Evolutionary conservation across 768 basidiomycete genomes (phyloP), one percentile per base, ranked within the genome.

Genomic region (Peribolospora kevripleyi): DNA sequence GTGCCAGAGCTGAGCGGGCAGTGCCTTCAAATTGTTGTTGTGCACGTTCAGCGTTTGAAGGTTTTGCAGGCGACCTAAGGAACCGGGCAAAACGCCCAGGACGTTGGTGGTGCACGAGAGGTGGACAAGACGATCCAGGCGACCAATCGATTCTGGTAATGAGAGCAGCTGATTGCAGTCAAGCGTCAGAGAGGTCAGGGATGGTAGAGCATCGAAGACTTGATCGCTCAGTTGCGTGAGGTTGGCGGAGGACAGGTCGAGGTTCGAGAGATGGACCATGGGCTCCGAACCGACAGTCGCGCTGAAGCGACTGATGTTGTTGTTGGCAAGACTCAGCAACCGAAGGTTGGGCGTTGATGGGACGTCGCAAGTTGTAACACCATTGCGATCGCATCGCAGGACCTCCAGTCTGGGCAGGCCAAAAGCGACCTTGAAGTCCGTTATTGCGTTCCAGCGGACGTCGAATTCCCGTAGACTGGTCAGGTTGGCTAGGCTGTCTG

Each of bases 81-180:
- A 77, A 8, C 71, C 65, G 0, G 93, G 93, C 0, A 97, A 73
- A 11, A 73, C 68, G 54, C 77, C 76, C 14, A 98, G 74, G 60
- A 80, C 75, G 68, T 97, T 97, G 67, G 95, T 84, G n/a, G 84
- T 83, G 64, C 84, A 85, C 8, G 82, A 82, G 6, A 98, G 74
- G 0, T 69, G 71, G 61, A 79, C 72, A 42, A 98, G 76, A 56
- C 75, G 74, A 37, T 67, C 69, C 46, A 97, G 76, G 25, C 79
- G 75, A 49, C 82, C 84, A 7, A 97, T 68, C 38, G 77, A 75
- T n/a, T 87, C 79, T 0, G 91, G 88, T 25, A 97, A 75, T 7
- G 76, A 70, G 5, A 79, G 80, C 63, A 97, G 80, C 42, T 80
- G 74, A 68, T 97, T 97, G 69, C 85, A 78, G 65, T 90, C 80